Base-by-base conservation (phyloP, 108 stramenopile species). In the Cyclotella sp. region DNA sequence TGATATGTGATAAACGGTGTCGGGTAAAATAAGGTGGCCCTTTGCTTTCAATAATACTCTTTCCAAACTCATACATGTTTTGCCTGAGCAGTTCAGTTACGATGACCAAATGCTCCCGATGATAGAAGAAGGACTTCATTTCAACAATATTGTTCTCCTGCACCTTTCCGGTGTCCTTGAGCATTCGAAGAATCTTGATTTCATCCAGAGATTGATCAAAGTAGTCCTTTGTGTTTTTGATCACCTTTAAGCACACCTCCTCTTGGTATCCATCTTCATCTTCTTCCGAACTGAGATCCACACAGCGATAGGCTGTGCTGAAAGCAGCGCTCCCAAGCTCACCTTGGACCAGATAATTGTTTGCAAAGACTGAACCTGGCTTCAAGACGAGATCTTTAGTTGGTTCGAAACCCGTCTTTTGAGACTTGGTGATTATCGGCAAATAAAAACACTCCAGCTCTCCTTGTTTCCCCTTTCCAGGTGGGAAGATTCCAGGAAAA, bases 221-320 rank as follows among this genome's bases (percentile, higher is more conserved):
- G 82, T 97, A 98, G 78, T 99, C 99, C 78, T 99, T 99, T 55
- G 95, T 97, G 82, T 98, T 99, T 85, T 98, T 99, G 76, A 99
- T 97, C 7, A 99, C 93, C 79, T 99, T 99, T 41, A 98, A 78
- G 71, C 97, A 97, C 10, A 97, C 98, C 63, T 94, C 91, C 57
- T 91, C 86, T 64, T 91, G 89, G 68, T 82, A 89, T 69, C 85
- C 84, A 52, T 90, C 93, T 26, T 85, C 84, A 28, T 78, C 76
- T 57, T 68, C 86, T 52, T 88, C 90, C 0, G 92, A 85, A 57
- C 77, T 86, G 60, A 96, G 82, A 76, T 99, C 98, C 40, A 91
- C 59, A 82, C 96, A 97, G 44, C 94, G 84, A 70, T 97, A 91
- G 10, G 99, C 97, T 6, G 94, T 96, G 68, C 93, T 95, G 65